Conservation (phyloP, 495 filamentous ascomycete species). For the Penicillium flavigenum region DNA sequence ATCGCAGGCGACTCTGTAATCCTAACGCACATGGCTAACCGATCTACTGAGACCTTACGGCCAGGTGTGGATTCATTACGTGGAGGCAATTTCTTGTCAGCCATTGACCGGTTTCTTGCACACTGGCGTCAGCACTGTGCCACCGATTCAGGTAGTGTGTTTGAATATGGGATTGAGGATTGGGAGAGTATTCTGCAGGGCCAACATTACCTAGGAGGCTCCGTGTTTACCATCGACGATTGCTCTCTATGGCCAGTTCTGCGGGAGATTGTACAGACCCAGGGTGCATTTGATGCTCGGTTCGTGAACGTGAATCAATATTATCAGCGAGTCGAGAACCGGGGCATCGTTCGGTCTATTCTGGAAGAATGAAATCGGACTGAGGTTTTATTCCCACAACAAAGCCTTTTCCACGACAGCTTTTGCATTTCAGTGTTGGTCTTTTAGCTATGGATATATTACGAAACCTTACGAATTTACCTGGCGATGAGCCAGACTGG, state of each 20-base stretch:
- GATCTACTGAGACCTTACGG: constrained; percentile 23
- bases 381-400: not conserved
- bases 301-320: constrained; percentile 54
- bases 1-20: constrained; percentile 39
- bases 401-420: not conserved
- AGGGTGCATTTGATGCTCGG: constrained; percentile 27
- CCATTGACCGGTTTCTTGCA: constrained; percentile 33
- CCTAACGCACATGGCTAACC: constrained; percentile 32
- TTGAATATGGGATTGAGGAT: constrained; percentile 27
- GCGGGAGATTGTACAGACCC: constrained; percentile 50
- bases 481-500: not conserved
- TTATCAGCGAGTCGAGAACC: constrained; percentile 49
- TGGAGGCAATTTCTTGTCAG: constrained; percentile 33
- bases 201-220: constrained; percentile 57
- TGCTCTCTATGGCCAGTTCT: constrained; percentile 72
- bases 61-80: constrained; percentile 35
- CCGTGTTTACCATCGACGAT: constrained; percentile 60
- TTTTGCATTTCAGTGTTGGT: constrained; percentile 3
- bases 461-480: constrained; percentile 11
- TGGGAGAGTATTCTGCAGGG: constrained; percentile 53
- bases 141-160: constrained; percentile 14
- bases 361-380: constrained; percentile 33
- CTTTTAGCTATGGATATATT: constrained; percentile 19
- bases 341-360: constrained; percentile 49
- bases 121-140: constrained; percentile 34